Evolutionary conservation across 2,329 filamentous ascomycete genomes (phyloP).

Genomic region (Leptographium wingfieldii): DNA sequence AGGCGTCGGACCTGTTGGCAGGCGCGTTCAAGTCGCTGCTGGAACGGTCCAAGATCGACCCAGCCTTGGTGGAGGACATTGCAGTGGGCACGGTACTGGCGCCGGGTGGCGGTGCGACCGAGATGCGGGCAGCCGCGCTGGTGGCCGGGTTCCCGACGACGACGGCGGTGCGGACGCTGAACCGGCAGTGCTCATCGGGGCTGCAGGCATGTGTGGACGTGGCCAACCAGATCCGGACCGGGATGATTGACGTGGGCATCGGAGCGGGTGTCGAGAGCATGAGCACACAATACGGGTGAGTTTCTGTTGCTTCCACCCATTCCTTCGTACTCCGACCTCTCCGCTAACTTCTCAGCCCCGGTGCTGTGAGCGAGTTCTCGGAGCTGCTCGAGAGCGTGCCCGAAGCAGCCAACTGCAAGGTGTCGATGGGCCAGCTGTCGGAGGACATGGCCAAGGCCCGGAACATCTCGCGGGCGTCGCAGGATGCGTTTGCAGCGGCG

Average conservation of each 20-base stretch:
- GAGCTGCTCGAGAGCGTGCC: slow-evolving; percentile 71
- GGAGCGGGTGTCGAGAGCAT: slow-evolving; percentile 96
- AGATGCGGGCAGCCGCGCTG: slow-evolving; percentile 85
- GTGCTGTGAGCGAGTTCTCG: slow-evolving; percentile 84
- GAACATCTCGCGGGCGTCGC: slow-evolving; percentile 54
- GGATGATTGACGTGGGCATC: slow-evolving; percentile 92
- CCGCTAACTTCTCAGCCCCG: slow-evolving; percentile 40
- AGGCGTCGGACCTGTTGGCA: slow-evolving; percentile 71
- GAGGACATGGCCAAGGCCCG: slow-evolving; percentile 91
- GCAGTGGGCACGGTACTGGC: slow-evolving; percentile 84
- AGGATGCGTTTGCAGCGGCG: slow-evolving; percentile 87
- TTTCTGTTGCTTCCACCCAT: slow-evolving; percentile 4
- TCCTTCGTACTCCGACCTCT: not conserved
- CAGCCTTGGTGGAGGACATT: slow-evolving; percentile 78
- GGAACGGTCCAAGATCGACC: slow-evolving; percentile 78
- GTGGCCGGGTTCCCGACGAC: slow-evolving; percentile 82
- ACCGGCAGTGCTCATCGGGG: slow-evolving; percentile 89
- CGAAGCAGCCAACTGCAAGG: slow-evolving; percentile 89
- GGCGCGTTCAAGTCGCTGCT: slow-evolving; percentile 74
- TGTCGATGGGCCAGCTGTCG: slow-evolving; percentile 87
- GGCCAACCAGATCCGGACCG: slow-evolving; percentile 78
- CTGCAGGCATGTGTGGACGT: slow-evolving; percentile 89
- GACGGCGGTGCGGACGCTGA: slow-evolving; percentile 75
- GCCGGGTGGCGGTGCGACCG: slow-evolving; percentile 87
- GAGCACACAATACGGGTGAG: slow-evolving; percentile 79